A percentile compares a stretch with the other conserved stretches of the same genome.
Conservation (phyloP, 225 moss, liverwort and hornwort genomes). For the Physcomitrium patens region DNA sequence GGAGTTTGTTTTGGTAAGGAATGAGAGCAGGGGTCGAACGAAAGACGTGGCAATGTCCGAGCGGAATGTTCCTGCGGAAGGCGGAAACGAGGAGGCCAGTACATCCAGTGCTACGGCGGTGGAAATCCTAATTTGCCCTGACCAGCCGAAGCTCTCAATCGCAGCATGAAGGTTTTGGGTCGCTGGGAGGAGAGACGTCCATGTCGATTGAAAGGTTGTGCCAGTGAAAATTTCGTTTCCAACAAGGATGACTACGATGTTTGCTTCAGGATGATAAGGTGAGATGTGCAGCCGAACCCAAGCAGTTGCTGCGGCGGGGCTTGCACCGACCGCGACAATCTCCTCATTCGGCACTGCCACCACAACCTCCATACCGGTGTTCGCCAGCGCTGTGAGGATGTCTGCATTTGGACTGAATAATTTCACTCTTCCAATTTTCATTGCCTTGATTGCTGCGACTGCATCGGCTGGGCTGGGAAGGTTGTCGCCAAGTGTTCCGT, state of each 20-base stretch:
- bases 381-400: slow-evolving; percentile 44
- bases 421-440: slow-evolving; percentile 44
- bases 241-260: slow-evolving; percentile 27
- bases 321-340: slow-evolving; percentile 33
- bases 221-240: slow-evolving; percentile 34
- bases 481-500: slow-evolving; percentile 48
- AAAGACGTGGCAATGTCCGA: slow-evolving; percentile 29
- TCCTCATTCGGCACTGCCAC: slow-evolving; percentile 37
- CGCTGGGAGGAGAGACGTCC: slow-evolving; percentile 29
- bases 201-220: slow-evolving; percentile 18
- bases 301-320: slow-evolving; percentile 27
- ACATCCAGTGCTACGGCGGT: slow-evolving; percentile 38
- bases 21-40: slow-evolving; percentile 29
- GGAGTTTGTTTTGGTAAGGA: slow-evolving; percentile 27
- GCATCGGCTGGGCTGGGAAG: slow-evolving; percentile 39
- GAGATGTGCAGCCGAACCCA: slow-evolving; percentile 35
- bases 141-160: slow-evolving; percentile 27
- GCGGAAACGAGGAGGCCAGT: slow-evolving; percentile 32
- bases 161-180: slow-evolving; percentile 27
- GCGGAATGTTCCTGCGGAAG: slow-evolving; percentile 32
- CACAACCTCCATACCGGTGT: slow-evolving; percentile 46
- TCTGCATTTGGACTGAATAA: slow-evolving; percentile 34
- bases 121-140: slow-evolving; percentile 24
- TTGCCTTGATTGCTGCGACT: slow-evolving; percentile 28
- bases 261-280: slow-evolving; percentile 32